These are phyloP conservation scores for Boletellus emodensis DNA, from an alignment of 768 basidiomycete genomes.

Conservation along the genomic window DNA sequence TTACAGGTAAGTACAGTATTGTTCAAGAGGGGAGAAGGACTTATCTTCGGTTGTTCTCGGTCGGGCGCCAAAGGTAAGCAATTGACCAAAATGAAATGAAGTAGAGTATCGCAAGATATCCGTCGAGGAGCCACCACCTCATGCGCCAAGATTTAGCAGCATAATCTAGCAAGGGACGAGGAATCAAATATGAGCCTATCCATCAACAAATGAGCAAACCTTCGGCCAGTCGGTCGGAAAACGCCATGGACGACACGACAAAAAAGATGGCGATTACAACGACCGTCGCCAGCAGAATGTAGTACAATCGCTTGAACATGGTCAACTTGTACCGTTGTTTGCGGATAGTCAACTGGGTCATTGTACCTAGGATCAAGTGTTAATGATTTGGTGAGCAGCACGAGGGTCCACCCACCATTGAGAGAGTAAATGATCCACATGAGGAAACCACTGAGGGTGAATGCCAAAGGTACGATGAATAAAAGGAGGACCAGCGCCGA, in stretches of 20 bases:
- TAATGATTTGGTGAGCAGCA: not conserved
- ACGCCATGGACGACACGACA: constrained; percentile 84
- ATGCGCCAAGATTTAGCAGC: constrained; percentile 85
- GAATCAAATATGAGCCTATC: not conserved
- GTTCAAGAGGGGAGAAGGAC: constrained; percentile 28
- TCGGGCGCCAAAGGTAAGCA: constrained; percentile 91
- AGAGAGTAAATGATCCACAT: constrained; percentile 93
- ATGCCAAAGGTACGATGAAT: constrained; percentile 91
- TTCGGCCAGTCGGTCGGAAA: constrained; percentile 89
- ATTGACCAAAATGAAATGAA: constrained; percentile 75
- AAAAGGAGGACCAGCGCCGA: constrained; percentile 79
- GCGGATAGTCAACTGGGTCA: constrained; percentile 75
- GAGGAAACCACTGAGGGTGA: constrained; percentile 93
- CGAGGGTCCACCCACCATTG: constrained; percentile 53
- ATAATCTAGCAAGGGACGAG: constrained; percentile 57
- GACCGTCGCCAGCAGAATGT: constrained; percentile 79
- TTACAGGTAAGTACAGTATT: constrained; percentile 15
- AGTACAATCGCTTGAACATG: constrained; percentile 87
- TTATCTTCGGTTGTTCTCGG: constrained; percentile 83
- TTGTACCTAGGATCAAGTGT: constrained; percentile 59
- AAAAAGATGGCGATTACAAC: constrained; percentile 85
- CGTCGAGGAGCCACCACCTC: constrained; percentile 96
- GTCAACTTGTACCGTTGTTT: constrained; percentile 82
- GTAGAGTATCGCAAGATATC: constrained; percentile 89
- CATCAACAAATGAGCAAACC: constrained; percentile 41